Evolutionary conservation across 805 yeast species (phyloP).

Genomic region (Lachancea dasiensis): DNA sequence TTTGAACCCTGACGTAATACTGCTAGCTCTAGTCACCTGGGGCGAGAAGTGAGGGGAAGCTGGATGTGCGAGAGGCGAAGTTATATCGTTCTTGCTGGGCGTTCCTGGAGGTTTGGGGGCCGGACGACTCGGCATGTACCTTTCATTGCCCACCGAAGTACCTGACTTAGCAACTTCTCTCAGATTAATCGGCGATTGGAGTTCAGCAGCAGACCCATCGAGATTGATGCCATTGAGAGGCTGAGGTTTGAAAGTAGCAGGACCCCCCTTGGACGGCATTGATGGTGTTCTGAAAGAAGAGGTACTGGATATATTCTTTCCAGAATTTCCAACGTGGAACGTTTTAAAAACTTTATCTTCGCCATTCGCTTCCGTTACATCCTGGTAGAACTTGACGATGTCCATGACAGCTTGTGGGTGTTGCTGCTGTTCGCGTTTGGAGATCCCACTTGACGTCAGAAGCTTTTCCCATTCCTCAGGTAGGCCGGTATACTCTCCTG

Average conservation of each 20-base stretch:
- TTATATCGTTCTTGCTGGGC: slow-evolving; percentile 16
- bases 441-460: slow-evolving; percentile 78
- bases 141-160: slow-evolving; percentile 29
- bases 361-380: slow-evolving; percentile 39
- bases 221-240: slow-evolving; percentile 1
- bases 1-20: slow-evolving; percentile 15
- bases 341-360: slow-evolving; percentile 39
- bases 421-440: slow-evolving; percentile 79
- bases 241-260: slow-evolving; percentile 7
- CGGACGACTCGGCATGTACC: slow-evolving; percentile 60
- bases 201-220: slow-evolving; percentile 12
- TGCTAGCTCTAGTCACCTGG: slow-evolving; percentile 14
- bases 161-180: slow-evolving; percentile 13
- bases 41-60: slow-evolving; percentile 13
- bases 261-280: slow-evolving; percentile 14
- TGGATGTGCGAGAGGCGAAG: slow-evolving; percentile 23
- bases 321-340: slow-evolving; percentile 28
- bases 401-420: slow-evolving; percentile 94
- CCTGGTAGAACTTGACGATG: slow-evolving; percentile 79
- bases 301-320: slow-evolving; percentile 23
- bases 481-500: slow-evolving; percentile 85
- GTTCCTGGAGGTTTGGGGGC: slow-evolving; percentile 55
- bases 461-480: slow-evolving; percentile 91
- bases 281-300: slow-evolving; percentile 35
- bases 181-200: slow-evolving; percentile 21